phyloP scores from a whole-genome alignment of 2,329 filamentous ascomycete genomes.

The Claviceps arundinis region DNA sequence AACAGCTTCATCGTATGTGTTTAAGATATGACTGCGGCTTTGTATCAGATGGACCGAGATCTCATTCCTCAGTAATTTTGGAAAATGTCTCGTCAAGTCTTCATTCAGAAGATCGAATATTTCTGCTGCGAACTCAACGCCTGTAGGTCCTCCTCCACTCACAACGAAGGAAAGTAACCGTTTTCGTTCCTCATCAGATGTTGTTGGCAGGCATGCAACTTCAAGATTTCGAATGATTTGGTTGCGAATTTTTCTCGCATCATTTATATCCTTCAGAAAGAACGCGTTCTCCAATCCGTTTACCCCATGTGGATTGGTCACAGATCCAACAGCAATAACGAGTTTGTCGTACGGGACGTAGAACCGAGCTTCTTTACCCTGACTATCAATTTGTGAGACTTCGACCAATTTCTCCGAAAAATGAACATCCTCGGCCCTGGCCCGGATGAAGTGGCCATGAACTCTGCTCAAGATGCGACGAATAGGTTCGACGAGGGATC shows the following conservation, averaged over 20 bases:
- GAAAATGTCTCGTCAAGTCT: slow-evolving; percentile 73
- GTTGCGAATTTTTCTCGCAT: slow-evolving; percentile 82
- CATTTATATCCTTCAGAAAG: slow-evolving; percentile 90
- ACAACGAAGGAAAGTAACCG: slow-evolving; percentile 91
- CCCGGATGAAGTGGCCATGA: slow-evolving; percentile 80
- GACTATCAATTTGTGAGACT: slow-evolving; percentile 56
- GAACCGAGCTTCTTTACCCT: slow-evolving; percentile 66
- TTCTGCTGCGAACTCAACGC: slow-evolving; percentile 95
- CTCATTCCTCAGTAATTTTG: slow-evolving; percentile 83
- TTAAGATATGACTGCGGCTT: slow-evolving; percentile 85
- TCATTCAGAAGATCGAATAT: slow-evolving; percentile 94
- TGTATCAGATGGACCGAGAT: slow-evolving; percentile 97
- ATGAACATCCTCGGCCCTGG: slow-evolving; percentile 74
- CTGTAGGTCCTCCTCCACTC: slow-evolving; percentile 87
- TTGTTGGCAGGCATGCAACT: slow-evolving; percentile 83
- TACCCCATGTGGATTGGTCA: slow-evolving; percentile 90
- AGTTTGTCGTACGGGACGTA: slow-evolving; percentile 97
- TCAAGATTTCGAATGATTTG: slow-evolving; percentile 82
- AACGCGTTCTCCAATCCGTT: slow-evolving; percentile 87
- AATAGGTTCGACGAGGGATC: slow-evolving; percentile 87
- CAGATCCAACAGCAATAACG: slow-evolving; percentile 80
- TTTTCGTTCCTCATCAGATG: slow-evolving; percentile 71
- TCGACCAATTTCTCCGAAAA: slow-evolving; percentile 88
- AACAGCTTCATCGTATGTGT: slow-evolving; percentile 93
- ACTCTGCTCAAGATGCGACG: slow-evolving; percentile 68